Evolutionary conservation across 1,139 yeast genomes (phyloP), one percentile per base, ranked within the genome.

Genomic region (Ogataea hybrid): DNA sequence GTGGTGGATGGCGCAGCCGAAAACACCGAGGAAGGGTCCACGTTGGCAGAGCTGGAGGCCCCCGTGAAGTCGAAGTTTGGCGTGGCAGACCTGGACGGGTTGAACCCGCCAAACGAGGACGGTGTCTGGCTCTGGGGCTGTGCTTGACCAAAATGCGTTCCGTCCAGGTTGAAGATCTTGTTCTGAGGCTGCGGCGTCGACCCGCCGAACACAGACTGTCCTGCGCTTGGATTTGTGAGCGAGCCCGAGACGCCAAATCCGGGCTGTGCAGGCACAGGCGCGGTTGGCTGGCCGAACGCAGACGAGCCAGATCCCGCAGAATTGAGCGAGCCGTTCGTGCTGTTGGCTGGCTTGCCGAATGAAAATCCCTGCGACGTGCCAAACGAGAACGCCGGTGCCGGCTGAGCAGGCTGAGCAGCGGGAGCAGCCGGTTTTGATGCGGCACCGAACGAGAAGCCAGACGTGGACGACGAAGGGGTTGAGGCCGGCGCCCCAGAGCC

Each of bases 21-120:
- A 41, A 59, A 59, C 12, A 58, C 44, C 4, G 57, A 37, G 5
- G 61, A 44, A 2, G 63, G 63, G 39, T 60, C 61, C 16, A 53
- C 40, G 6, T 41, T 43, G 6, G 45, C 34, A 2, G 44, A 44
- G 20, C 36, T 42, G 16, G 46, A 40, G 16, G 47, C 44, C 7
- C 61, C 63, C 3, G 59, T 47, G 43, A 60, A 59, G 39, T 58
- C 54, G 46, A 58, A 53, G 39, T 48, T 54, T 14, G 63, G 63
- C 4, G 61, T 54, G 3, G 57, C 50, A 3, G 59, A 50, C 20
- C 58, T 45, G 14, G 55, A 52, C 15, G 53, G 51, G 32, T 46
- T 47, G 41, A 51, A 47, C 6, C 42, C 42, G 12, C 25, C 28
- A 18, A 39, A 39, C 21, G 37, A 17, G 31, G 34, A 25, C 6